A percentile compares a stretch with the other conserved stretches of the same genome.
Evolutionary conservation across 495 filamentous ascomycete genomes (phyloP).

Genomic region (Neurospora sublineolata): DNA sequence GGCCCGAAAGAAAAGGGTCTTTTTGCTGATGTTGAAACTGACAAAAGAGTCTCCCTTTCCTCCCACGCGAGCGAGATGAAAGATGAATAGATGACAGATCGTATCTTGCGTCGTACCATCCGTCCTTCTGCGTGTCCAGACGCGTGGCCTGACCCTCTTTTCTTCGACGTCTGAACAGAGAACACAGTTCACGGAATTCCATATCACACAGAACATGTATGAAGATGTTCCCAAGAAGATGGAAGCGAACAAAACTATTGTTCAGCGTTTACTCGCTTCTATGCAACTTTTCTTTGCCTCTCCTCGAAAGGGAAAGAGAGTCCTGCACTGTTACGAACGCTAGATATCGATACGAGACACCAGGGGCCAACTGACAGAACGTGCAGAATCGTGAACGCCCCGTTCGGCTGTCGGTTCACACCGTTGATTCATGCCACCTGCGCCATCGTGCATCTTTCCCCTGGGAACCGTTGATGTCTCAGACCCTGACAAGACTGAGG

Average conservation of each 20-base stretch:
- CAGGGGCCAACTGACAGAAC: neutral
- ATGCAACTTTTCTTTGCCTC: neutral
- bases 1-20: neutral
- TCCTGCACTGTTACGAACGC: neutral
- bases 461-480: neutral
- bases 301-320: neutral
- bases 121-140: neutral
- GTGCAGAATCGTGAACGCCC: neutral
- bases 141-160: too few relatives aligned
- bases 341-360: neutral
- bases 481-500: neutral
- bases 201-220: neutral
- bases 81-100: neutral
- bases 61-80: neutral
- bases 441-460: neutral
- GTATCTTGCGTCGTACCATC: neutral
- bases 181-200: neutral
- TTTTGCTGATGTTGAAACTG: neutral
- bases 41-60: neutral
- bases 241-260: neutral
- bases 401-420: neutral
- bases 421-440: neutral
- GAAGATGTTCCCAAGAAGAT: neutral
- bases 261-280: neutral
- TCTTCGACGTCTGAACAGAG: neutral